Base-by-base conservation (phyloP, 2,329 filamentous ascomycete genomes). In the Parastagonospora avenae region DNA sequence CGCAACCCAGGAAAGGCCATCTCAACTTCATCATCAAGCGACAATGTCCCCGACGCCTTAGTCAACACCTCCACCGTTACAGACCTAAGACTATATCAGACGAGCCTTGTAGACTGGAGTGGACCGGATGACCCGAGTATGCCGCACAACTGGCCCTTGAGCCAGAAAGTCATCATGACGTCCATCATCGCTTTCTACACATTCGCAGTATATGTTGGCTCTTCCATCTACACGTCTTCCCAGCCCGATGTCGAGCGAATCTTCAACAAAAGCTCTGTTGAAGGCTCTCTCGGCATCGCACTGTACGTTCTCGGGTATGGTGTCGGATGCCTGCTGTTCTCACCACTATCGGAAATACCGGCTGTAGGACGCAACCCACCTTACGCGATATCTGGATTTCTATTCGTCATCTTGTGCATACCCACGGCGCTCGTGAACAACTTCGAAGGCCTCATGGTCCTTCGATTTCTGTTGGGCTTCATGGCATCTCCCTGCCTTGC, bases 331-430 rank as follows among this genome's bases (percentile, higher is more conserved):
- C 71, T 89, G 33, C 55, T 90, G 28, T 89, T 84, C 73, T 84
- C 85, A 0, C 88, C 87, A 0, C 71, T 90, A 29, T 82, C 79
- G 40, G 87, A 90, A 71, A 81, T 90, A 15, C 85, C 86, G 0
- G 71, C 77, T 24, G 79, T 90, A 36, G 87, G 88, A 4, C 79
- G 87, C 12, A 89, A 86, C 60, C 82, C 83, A 0, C 80, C 87
- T 6, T 90, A 90, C 67, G 80, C 87, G n/a, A 68, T 82, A 50
- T 87, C 86, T 4, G 86, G 89, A 74, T 81, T 82, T 52, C 72
- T 90, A 11, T 91, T 89, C 69, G 82, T 87, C 46, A 79, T 89
- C 55, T 70, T 90, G 12, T 85, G 81, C 12, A 80, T 90, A 30
- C 86, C 86, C 0, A 84, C 85, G 0, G 82, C 85, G 0, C 68